Evolutionary conservation across 1,284 basidiomycete species (phyloP).

Genomic region (Cutaneotrichosporon spelunceum): DNA sequence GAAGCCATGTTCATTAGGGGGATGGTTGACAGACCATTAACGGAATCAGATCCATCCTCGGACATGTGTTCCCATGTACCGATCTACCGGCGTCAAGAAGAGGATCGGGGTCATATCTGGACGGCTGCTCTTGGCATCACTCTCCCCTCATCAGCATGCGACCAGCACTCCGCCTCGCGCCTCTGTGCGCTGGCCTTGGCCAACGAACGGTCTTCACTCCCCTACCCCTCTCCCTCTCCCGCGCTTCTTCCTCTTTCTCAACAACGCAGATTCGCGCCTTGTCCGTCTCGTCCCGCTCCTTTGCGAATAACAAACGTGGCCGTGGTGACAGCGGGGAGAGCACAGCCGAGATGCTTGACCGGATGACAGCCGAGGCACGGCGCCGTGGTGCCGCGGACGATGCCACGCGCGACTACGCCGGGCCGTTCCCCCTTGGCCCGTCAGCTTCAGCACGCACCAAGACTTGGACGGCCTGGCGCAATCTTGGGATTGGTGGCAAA

Average conservation of each 20-base stretch:
- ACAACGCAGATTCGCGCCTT: neutral
- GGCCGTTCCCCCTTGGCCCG: constrained; percentile 77
- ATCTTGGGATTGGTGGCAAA: constrained; percentile 76
- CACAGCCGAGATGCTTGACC: constrained; percentile 33
- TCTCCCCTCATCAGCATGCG: constrained; percentile 2
- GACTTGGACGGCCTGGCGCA: constrained; percentile 63
- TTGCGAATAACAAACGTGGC: constrained; percentile 4
- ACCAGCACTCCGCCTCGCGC: neutral
- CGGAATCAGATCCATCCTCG: neutral
- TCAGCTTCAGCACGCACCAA: constrained; percentile 57
- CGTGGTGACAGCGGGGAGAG: constrained; percentile 15
- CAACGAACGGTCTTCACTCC: neutral
- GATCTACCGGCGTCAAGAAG: neutral
- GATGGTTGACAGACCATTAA: neutral
- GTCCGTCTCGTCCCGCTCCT: neutral
- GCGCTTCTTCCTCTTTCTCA: neutral
- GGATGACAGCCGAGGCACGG: constrained; percentile 26
- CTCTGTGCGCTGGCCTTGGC: constrained; percentile 4
- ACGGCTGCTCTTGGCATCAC: neutral
- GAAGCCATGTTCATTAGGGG: neutral
- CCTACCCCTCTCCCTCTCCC: neutral
- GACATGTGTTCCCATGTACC: neutral
- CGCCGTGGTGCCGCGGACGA: constrained; percentile 20
- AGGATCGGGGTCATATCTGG: neutral
- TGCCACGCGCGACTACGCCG: constrained; percentile 54